Evolutionary conservation across 352 stramenopile species (phyloP), one percentile per base, ranked within the genome.

Genomic region (Phytophthora podocarpi): DNA sequence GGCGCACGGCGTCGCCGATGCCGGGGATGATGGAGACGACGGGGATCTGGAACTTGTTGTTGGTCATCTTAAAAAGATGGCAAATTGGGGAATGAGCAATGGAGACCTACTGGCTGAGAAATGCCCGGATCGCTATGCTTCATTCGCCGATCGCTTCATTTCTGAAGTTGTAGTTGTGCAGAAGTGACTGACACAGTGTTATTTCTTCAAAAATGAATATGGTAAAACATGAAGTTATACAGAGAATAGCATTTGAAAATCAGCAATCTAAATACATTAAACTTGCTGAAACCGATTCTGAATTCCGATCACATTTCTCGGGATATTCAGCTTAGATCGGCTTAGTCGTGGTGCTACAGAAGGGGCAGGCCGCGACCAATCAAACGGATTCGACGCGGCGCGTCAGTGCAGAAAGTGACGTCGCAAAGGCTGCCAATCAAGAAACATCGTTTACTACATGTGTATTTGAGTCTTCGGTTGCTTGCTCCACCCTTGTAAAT

Each of bases 21-120:
- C 72, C 60, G 2, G 59, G 67, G 39, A 80, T 77, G 21, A 76
- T 70, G 28, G 72, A 76, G 23, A 77, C 59, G 23, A 80, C 72
- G 26, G 72, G 72, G 45, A 76, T 70, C 34, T 64, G 55, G 35
- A 72, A 34, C 28, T 67, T 64, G 27, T 21, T 59, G 30, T 10
- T 48, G 37, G 43, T 55, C 66, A 71, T 70, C 42, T 48, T 28
- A 48, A 28, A 1, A 24, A 31, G 31, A 21, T 24, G 47, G 48
- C 52, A 42, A 61, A 58, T 70, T 37, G 16, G 4, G 18, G 13
- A 71, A 56, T 66, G 62, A 50, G 16, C 30, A 41, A 12, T 36
- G 23, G 35, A 54, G 48, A 57, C 48, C 23, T 36, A n/a, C n/a
- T n/a, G n/a, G n/a, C n/a, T n/a, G n/a, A n/a, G 21, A 24, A 11